Evolutionary conservation across 768 basidiomycete genomes (phyloP).

Genomic region (Coprinopsis cinerea): DNA sequence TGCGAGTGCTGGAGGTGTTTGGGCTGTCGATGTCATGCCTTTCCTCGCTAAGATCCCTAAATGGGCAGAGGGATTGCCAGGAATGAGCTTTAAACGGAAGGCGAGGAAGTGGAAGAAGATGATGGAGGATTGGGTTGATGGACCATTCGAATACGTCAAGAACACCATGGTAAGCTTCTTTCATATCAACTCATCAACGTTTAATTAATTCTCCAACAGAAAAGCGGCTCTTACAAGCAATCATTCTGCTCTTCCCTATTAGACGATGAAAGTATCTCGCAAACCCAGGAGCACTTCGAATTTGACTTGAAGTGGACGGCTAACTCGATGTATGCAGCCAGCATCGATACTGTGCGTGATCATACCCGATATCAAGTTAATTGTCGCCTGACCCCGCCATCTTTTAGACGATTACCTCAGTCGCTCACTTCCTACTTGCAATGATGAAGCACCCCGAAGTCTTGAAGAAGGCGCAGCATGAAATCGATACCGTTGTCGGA

Average conservation of each 20-base stretch:
- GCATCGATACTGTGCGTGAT: slow-evolving; percentile 53
- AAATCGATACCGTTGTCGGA: slow-evolving; percentile 59
- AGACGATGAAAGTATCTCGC: slow-evolving; percentile 36
- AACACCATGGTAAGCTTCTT: slow-evolving; percentile 44
- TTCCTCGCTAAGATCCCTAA: slow-evolving; percentile 50
- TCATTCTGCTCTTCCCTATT: slow-evolving; percentile 50
- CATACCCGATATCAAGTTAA: background rate
- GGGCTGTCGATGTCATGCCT: slow-evolving; percentile 46
- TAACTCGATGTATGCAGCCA: slow-evolving; percentile 75
- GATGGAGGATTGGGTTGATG: slow-evolving; percentile 59
- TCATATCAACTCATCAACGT: slow-evolving; percentile 1
- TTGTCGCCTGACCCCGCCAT: slow-evolving; percentile 1
- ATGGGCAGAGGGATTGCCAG: slow-evolving; percentile 49
- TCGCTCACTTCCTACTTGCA: slow-evolving; percentile 59
- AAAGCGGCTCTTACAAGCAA: slow-evolving; percentile 32
- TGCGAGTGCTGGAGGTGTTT: slow-evolving; percentile 37
- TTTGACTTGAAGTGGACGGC: slow-evolving; percentile 76
- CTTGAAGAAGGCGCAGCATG: slow-evolving; percentile 52
- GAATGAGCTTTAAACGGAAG: slow-evolving; percentile 58
- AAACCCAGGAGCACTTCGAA: slow-evolving; percentile 39
- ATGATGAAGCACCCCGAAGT: slow-evolving; percentile 59
- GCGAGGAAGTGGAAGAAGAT: slow-evolving; percentile 56
- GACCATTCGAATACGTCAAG: slow-evolving; percentile 55
- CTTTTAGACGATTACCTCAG: slow-evolving; percentile 46
- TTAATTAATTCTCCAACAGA: slow-evolving; percentile 23